phyloP scores from a whole-genome alignment of 2,329 filamentous ascomycete genomes.

The Fonsecaea nubica region DNA sequence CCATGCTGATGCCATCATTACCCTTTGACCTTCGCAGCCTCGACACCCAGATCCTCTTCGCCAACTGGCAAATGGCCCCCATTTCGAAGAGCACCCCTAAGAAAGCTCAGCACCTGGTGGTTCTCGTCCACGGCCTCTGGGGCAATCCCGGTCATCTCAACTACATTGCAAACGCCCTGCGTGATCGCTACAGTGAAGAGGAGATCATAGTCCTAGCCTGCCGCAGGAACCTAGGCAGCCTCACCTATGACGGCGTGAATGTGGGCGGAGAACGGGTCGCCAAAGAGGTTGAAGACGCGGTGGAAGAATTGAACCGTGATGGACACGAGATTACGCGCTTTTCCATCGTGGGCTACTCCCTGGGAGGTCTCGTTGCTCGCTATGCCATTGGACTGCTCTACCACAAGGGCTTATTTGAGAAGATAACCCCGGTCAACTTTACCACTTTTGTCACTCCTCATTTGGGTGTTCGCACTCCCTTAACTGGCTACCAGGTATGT shows the following conservation, averaged over 20 bases:
- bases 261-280: constrained; percentile 71
- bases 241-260: constrained; percentile 72
- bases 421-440: constrained; percentile 87
- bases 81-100: constrained; percentile 19
- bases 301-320: constrained; percentile 60
- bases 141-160: constrained; percentile 62
- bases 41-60: constrained; percentile 40
- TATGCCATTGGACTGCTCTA: constrained; percentile 86
- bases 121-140: constrained; percentile 69
- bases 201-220: constrained; percentile 62
- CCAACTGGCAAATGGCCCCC: constrained; percentile 35
- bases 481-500: constrained; percentile 61
- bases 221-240: constrained; percentile 62
- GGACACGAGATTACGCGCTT: constrained; percentile 80
- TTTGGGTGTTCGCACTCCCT: constrained; percentile 74
- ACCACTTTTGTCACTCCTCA: constrained; percentile 89
- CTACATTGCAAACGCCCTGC: constrained; percentile 60
- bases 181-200: constrained; percentile 57
- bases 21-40: constrained; percentile 42
- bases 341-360: constrained; percentile 86
- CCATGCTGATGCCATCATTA: constrained; percentile 34
- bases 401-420: constrained; percentile 78
- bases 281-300: constrained; percentile 66
- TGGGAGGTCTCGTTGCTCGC: constrained; percentile 83
- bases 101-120: constrained; percentile 61